These are phyloP conservation scores for Komagataella phaffii DNA, from an alignment of 805 yeast species.

Conservation along the genomic window DNA sequence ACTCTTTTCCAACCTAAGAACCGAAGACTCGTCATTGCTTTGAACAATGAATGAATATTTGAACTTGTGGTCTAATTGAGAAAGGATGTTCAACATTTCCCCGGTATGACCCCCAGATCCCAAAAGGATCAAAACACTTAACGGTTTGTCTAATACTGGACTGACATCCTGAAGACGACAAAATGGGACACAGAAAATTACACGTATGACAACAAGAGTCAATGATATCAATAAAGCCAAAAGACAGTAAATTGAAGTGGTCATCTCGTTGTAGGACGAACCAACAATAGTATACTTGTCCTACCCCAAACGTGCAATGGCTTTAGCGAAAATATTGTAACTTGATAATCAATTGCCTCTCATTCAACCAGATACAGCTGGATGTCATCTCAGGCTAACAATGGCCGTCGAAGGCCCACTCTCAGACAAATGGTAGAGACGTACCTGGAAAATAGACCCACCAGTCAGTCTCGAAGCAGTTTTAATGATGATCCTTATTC, in stretches of 20 bases:
- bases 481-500: neutral
- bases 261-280: neutral
- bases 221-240: neutral
- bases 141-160: neutral
- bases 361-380: neutral
- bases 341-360: neutral
- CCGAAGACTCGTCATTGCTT: slow-evolving; percentile 33
- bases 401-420: neutral
- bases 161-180: neutral
- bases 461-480: neutral
- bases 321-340: neutral
- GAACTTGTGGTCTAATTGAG: slow-evolving; percentile 17
- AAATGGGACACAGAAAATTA: neutral
- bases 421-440: neutral
- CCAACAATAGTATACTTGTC: no score
- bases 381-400: neutral
- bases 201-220: neutral
- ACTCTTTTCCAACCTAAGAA: slow-evolving; percentile 23
- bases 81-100: slow-evolving; percentile 70
- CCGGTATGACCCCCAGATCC: slow-evolving; percentile 98
- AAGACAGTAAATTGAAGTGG: neutral
- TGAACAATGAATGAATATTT: slow-evolving; percentile 13
- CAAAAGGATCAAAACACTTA: slow-evolving; percentile 40
- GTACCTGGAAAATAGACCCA: neutral
- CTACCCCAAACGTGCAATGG: no score